phyloP scores from a whole-genome alignment of 345 rosid genomes.

The Physaria fendleri region DNA sequence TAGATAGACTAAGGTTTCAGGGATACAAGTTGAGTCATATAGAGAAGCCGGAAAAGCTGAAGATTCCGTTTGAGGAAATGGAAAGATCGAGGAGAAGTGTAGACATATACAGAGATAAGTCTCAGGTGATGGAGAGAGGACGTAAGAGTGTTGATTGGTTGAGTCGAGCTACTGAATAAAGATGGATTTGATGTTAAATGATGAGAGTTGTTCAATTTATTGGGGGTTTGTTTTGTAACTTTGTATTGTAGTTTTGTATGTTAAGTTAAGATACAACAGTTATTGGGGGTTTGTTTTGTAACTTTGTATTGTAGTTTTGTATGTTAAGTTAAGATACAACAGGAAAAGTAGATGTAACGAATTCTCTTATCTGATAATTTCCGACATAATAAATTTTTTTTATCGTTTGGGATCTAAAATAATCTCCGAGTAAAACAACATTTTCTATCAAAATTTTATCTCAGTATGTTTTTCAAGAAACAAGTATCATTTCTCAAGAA shows the following conservation, averaged over 20 bases:
- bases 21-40: slow-evolving; percentile 58
- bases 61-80: slow-evolving; percentile 57
- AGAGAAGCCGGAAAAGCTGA: slow-evolving; percentile 52
- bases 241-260: slow-evolving; percentile 27
- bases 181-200: background rate
- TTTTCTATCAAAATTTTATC: too few species aligned
- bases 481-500: too few species aligned
- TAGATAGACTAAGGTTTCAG: slow-evolving; percentile 47
- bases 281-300: too few species aligned
- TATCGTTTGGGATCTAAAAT: too few species aligned
- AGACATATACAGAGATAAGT: slow-evolving; percentile 63
- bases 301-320: too few species aligned
- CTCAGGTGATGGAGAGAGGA: slow-evolving; percentile 61
- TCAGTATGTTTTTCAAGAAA: too few species aligned
- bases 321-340: too few species aligned
- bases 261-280: slow-evolving; percentile 2
- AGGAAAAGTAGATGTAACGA: too few species aligned
- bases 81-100: slow-evolving; percentile 93
- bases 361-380: too few species aligned
- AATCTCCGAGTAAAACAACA: too few species aligned
- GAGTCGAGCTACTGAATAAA: slow-evolving; percentile 27
- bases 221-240: slow-evolving; percentile 22
- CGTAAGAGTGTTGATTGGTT: slow-evolving; percentile 84
- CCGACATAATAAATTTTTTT: too few species aligned
- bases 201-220: slow-evolving; percentile 25